phyloP scores from a whole-genome alignment of 2,329 filamentous ascomycete genomes.

The Pseudocercospora pini-densiflorae region DNA sequence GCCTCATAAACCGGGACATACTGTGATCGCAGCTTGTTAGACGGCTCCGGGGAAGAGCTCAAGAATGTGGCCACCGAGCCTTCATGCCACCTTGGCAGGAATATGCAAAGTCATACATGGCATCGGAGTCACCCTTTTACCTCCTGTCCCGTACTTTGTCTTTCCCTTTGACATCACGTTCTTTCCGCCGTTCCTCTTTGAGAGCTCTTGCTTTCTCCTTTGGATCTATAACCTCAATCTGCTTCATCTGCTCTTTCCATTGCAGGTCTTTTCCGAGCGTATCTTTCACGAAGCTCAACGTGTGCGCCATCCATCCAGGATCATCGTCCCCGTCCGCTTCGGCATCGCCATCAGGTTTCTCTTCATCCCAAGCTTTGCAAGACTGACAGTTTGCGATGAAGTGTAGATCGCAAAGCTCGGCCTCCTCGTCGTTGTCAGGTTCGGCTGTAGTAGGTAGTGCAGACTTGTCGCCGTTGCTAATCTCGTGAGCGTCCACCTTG shows the following conservation, averaged over 20 bases:
- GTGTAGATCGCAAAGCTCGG: constrained; percentile 84
- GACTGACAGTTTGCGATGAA: constrained; percentile 96
- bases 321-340: constrained; percentile 55
- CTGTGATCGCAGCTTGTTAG: background rate
- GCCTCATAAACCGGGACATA: background rate
- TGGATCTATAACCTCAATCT: constrained; percentile 82
- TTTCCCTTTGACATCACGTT: constrained; percentile 24
- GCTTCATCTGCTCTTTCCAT: constrained; percentile 88
- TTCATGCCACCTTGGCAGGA: background rate
- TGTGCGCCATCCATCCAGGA: constrained; percentile 83
- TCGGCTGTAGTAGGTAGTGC: constrained; percentile 29
- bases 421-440: constrained; percentile 66
- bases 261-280: constrained; percentile 86
- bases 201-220: constrained; percentile 38
- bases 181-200: constrained; percentile 32
- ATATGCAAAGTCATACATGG: background rate
- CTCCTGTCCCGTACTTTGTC: constrained; percentile 24
- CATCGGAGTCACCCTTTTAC: background rate
- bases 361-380: constrained; percentile 81
- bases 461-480: constrained; percentile 15
- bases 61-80: background rate
- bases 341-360: constrained; percentile 61
- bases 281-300: constrained; percentile 85
- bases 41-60: background rate
- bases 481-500: constrained; percentile 1